phyloP scores from a whole-genome alignment of 805 yeast genomes.

The Metschnikowia henanensis region DNA sequence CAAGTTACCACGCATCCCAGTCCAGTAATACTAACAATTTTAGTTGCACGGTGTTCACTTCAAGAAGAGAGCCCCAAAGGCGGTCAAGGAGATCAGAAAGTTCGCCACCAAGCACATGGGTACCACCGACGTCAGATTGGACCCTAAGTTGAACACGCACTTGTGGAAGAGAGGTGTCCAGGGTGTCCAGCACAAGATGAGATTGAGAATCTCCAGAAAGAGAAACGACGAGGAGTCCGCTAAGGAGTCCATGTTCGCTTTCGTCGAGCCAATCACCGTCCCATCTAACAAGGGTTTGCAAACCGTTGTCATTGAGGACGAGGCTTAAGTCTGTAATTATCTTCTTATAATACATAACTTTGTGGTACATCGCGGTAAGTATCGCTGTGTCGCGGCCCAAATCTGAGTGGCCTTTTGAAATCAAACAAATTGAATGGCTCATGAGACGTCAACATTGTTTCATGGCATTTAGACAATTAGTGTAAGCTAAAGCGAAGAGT shows the following conservation, averaged over 20 bases:
- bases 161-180: slow-evolving; percentile 99
- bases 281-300: slow-evolving; percentile 96
- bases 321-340: slow-evolving; percentile 36
- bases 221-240: slow-evolving; percentile 99
- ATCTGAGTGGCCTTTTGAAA: too few species aligned
- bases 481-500: too few species aligned
- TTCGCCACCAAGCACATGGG: slow-evolving; percentile 99
- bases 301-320: slow-evolving; percentile 91
- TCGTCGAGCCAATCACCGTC: slow-evolving; percentile 96
- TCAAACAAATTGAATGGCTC: too few species aligned
- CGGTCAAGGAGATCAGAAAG: slow-evolving; percentile 98
- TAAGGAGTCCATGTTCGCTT: slow-evolving; percentile 95
- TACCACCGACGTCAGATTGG: slow-evolving; percentile 97
- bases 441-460: too few species aligned
- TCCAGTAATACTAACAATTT: slow-evolving; percentile 40
- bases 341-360: slow-evolving; percentile 21
- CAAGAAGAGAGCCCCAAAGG: slow-evolving; percentile 99
- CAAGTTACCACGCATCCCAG: too few species aligned
- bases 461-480: too few species aligned
- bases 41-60: slow-evolving; percentile 97
- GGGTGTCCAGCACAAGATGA: slow-evolving; percentile 98
- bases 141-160: slow-evolving; percentile 97
- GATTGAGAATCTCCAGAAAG: slow-evolving; percentile 99
- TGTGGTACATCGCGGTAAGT: slow-evolving; percentile 6
- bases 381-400: not conserved